These are phyloP conservation scores for Nissolia schottii DNA, from an alignment of 306 rosid species.

Conservation along the genomic window DNA sequence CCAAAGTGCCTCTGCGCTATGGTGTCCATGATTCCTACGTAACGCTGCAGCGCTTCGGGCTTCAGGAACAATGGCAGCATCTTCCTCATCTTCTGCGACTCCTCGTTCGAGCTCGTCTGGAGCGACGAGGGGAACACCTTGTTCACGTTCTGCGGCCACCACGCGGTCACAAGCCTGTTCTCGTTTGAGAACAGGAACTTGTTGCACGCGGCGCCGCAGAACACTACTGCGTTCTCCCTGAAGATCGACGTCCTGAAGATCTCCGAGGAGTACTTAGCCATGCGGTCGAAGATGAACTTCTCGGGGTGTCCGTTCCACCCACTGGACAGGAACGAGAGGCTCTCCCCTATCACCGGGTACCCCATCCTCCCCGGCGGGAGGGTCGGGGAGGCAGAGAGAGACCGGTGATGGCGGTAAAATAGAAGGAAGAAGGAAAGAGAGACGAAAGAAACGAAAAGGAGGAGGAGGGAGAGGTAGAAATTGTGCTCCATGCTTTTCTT, in stretches of 20 bases:
- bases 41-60: conserved; percentile 77
- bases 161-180: conserved; percentile 59
- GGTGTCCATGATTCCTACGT: conserved; percentile 67
- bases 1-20: conserved; percentile 57
- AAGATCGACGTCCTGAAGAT: conserved; percentile 69
- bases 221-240: conserved; percentile 51
- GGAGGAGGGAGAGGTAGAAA: conserved; percentile 47
- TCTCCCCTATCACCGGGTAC: conserved; percentile 74
- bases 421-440: conserved; percentile 33
- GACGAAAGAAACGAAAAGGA: conserved; percentile 46
- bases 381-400: conserved; percentile 34
- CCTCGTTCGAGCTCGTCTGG: conserved; percentile 18
- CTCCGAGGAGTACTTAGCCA: conserved; percentile 39
- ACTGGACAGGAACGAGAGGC: conserved; percentile 51
- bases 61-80: conserved; percentile 71
- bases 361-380: conserved; percentile 75
- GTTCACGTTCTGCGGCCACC: conserved; percentile 89
- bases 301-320: conserved; percentile 89
- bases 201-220: conserved; percentile 69
- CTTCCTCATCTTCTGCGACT: conserved; percentile 68
- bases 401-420: conserved; percentile 55
- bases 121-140: conserved; percentile 49
- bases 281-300: conserved; percentile 88
- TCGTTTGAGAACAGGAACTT: conserved; percentile 87
- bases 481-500: conserved; percentile 46